phyloP scores from a whole-genome alignment of 805 yeast genomes.

The Saturnispora dispora region DNA sequence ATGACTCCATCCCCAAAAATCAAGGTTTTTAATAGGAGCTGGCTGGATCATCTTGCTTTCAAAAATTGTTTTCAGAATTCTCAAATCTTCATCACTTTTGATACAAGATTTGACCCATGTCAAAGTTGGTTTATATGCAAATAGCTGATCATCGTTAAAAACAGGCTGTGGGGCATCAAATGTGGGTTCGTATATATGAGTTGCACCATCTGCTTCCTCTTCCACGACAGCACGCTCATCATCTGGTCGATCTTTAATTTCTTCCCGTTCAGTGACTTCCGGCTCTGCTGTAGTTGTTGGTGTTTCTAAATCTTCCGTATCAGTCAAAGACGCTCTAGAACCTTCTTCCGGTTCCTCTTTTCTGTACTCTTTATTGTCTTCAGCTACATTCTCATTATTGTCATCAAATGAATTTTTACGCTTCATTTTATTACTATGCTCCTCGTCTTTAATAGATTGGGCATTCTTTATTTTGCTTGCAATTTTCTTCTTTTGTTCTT shows the following conservation, averaged over 20 bases:
- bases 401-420: constrained; percentile 7
- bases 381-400: constrained; percentile 20
- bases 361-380: constrained; percentile 15
- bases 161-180: constrained; percentile 47
- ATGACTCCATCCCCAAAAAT: constrained; percentile 60
- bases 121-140: constrained; percentile 36
- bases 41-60: constrained; percentile 14
- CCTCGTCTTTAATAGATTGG: constrained; percentile 20
- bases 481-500: constrained; percentile 26
- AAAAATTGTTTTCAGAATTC: constrained; percentile 40
- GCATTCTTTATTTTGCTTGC: not conserved
- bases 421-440: constrained; percentile 1
- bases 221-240: not conserved
- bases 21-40: constrained; percentile 27
- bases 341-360: constrained; percentile 21
- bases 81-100: constrained; percentile 69
- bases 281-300: constrained; percentile 3
- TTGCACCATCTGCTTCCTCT: constrained; percentile 7
- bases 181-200: constrained; percentile 41
- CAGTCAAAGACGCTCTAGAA: constrained; percentile 14
- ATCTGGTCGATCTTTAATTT: not conserved
- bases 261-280: not conserved
- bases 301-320: constrained; percentile 15
- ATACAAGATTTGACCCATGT: constrained; percentile 43
- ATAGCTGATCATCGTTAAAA: constrained; percentile 31